Conservation (phyloP, 495 filamentous ascomycete species). For the Hypoxylon fuscum region DNA sequence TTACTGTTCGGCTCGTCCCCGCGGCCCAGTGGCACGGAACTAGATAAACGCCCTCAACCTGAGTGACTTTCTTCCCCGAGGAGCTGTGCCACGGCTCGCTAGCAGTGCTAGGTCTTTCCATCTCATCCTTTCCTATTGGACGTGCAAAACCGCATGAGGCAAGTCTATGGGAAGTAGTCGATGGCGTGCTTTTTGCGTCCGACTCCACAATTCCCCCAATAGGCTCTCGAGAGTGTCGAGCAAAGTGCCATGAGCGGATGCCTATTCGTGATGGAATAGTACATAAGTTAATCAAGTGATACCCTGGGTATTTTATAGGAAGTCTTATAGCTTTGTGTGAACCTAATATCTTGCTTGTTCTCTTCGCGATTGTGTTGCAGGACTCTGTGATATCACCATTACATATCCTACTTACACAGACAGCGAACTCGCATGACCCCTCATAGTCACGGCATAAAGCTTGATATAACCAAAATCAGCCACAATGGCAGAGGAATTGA, state of each 20-base stretch:
- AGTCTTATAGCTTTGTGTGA: conserved; percentile 9
- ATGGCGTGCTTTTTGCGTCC: conserved; percentile 32
- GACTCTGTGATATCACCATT: conserved; percentile 10
- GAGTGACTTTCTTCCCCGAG: not conserved
- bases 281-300: conserved; percentile 19
- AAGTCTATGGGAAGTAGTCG: conserved; percentile 22
- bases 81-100: conserved; percentile 4
- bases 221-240: conserved; percentile 8
- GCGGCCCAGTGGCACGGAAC: too few species aligned
- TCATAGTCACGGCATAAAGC: not conserved
- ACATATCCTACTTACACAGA: conserved; percentile 15
- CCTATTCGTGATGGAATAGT: conserved; percentile 7
- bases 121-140: conserved; percentile 2
- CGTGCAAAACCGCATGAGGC: conserved; percentile 3
- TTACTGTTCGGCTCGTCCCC: too few species aligned
- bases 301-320: conserved; percentile 11
- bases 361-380: not conserved
- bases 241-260: conserved; percentile 15
- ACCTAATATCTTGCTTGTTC: conserved; percentile 3
- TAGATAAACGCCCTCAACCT: too few species aligned
- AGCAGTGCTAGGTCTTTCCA: not conserved
- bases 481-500: conserved; percentile 47
- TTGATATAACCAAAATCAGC: conserved; percentile 3
- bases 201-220: conserved; percentile 30
- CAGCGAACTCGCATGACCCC: not conserved